Percentiles rank a stretch among this genome's conserved stretches.
These are phyloP conservation scores for Paraconiothyrium brasiliense DNA, from an alignment of 2,329 filamentous ascomycete genomes.

Conservation along the genomic window DNA sequence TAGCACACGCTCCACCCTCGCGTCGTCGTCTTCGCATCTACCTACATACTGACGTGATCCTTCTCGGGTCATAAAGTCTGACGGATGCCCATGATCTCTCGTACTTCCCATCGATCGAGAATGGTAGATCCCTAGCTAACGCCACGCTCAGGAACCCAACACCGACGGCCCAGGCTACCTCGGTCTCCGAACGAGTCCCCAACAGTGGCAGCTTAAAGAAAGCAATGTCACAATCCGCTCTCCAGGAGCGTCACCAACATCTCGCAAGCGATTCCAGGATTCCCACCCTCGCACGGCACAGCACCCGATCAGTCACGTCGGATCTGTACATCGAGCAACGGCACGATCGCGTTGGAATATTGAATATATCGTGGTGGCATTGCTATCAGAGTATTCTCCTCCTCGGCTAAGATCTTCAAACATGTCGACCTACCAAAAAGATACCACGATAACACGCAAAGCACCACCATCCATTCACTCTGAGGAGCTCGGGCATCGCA, in stretches of 20 bases:
- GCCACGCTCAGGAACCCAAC: neutral
- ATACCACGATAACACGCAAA: constrained; percentile 29
- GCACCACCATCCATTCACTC: constrained; percentile 14
- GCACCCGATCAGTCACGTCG: neutral
- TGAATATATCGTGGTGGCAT: constrained; percentile 42
- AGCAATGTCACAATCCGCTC: neutral
- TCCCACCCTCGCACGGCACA: neutral
- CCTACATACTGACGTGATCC: constrained; percentile 1
- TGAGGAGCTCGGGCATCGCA: constrained; percentile 42
- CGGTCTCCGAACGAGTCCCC: constrained; percentile 2
- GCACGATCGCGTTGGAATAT: constrained; percentile 2
- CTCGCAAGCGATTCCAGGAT: constrained; percentile 1
- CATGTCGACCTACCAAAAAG: constrained; percentile 23
- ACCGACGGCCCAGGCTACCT: neutral
- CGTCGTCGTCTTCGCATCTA: neutral
- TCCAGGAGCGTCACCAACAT: neutral
- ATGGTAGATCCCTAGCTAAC: neutral
- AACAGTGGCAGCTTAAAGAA: constrained; percentile 5
- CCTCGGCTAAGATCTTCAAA: constrained; percentile 15
- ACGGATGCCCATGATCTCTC: neutral
- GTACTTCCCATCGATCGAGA: neutral
- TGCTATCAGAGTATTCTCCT: constrained; percentile 36
- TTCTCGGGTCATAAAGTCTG: constrained; percentile 7
- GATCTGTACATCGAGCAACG: neutral
- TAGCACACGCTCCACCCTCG: constrained; percentile 1